These are phyloP conservation scores for Claviceps quebecensis DNA, from an alignment of 2,329 filamentous ascomycete species.

Conservation along the genomic window DNA sequence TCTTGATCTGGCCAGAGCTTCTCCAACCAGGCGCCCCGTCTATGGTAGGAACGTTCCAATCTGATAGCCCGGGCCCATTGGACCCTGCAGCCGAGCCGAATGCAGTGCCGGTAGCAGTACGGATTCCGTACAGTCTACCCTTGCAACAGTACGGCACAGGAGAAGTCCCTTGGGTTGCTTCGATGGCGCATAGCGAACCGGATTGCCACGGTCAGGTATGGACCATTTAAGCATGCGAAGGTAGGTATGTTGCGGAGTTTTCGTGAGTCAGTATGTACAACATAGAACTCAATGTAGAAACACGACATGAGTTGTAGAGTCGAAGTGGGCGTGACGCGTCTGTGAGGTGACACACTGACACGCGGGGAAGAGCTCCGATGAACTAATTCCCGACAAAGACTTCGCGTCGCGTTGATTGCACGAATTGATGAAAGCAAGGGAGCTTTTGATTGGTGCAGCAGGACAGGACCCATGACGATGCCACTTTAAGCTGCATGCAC, in stretches of 20 bases:
- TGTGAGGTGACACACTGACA: no score
- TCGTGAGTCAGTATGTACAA: no score
- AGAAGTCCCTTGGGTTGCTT: constrained; percentile 69
- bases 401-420: no score
- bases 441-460: no score
- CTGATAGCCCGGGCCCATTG: constrained; percentile 33
- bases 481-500: no score
- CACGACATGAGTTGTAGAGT: no score
- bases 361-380: no score
- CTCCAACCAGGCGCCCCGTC: constrained; percentile 27
- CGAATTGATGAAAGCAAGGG: no score
- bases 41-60: constrained; percentile 59
- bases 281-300: no score
- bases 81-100: constrained; percentile 10
- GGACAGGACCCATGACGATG: no score
- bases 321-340: no score
- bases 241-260: not conserved
- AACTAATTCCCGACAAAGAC: no score
- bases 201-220: constrained; percentile 44
- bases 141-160: constrained; percentile 46
- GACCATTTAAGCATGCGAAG: constrained; percentile 1
- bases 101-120: constrained; percentile 45
- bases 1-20: constrained; percentile 64
- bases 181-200: constrained; percentile 39
- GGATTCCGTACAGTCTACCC: constrained; percentile 75